phyloP scores from a whole-genome alignment of 1,139 yeast species.

The Yamadazyma songkhlaensis region DNA sequence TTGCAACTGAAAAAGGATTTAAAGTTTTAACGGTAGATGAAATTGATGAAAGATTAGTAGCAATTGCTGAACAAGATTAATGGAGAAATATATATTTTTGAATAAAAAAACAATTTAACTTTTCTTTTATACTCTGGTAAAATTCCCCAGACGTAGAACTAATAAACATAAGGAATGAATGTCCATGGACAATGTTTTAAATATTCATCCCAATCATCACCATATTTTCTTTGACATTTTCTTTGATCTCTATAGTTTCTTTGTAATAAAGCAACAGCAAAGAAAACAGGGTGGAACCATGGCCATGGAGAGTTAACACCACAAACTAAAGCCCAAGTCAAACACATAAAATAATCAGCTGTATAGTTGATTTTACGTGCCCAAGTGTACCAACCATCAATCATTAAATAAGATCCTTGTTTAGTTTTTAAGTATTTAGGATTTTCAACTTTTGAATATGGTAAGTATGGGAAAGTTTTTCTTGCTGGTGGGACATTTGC shows the following conservation, averaged over 20 bases:
- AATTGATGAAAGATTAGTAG: slow-evolving; percentile 87
- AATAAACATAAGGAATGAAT: slow-evolving; percentile 84
- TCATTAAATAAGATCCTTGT: slow-evolving; percentile 77
- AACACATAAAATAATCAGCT: slow-evolving; percentile 85
- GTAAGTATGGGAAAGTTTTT: slow-evolving; percentile 91
- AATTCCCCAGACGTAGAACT: slow-evolving; percentile 10
- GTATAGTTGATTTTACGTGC: slow-evolving; percentile 96
- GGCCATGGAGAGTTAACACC: slow-evolving; percentile 88
- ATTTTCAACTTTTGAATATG: slow-evolving; percentile 73
- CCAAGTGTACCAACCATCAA: slow-evolving; percentile 91
- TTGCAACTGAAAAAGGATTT: slow-evolving; percentile 72
- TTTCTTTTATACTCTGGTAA: neutral
- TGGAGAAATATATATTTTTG: neutral
- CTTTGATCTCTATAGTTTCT: slow-evolving; percentile 84
- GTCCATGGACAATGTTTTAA: slow-evolving; percentile 85
- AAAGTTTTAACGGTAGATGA: slow-evolving; percentile 75
- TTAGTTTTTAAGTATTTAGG: slow-evolving; percentile 84
- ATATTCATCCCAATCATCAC: slow-evolving; percentile 90
- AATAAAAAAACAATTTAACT: neutral
- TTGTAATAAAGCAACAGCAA: slow-evolving; percentile 81
- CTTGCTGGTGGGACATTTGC: slow-evolving; percentile 75
- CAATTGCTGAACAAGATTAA: slow-evolving; percentile 95
- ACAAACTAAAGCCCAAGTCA: slow-evolving; percentile 90
- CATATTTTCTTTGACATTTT: slow-evolving; percentile 84
- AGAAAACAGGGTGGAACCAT: slow-evolving; percentile 93